A percentile compares a stretch with the other conserved stretches of the same genome.
These are phyloP conservation scores for Petrea volubilis DNA, from an alignment of 257 asterid species.

Conservation along the genomic window DNA sequence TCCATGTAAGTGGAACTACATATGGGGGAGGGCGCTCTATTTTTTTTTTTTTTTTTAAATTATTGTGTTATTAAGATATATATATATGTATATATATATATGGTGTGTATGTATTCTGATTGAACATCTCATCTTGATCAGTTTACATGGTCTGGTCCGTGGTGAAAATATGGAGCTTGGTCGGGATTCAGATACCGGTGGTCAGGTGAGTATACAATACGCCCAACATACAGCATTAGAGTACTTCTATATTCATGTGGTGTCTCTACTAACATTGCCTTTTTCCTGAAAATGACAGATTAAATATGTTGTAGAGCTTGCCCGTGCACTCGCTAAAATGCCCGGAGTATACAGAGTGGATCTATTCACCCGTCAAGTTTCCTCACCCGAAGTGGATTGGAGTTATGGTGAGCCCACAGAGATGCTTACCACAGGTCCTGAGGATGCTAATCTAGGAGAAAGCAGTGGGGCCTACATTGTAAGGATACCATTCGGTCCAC, in stretches of 20 bases:
- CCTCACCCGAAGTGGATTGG: slow-evolving; percentile 84
- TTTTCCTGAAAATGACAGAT: slow-evolving; percentile 43
- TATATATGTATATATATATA: too few relatives aligned
- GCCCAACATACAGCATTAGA: not conserved
- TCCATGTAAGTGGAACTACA: too few relatives aligned
- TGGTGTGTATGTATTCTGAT: slow-evolving; percentile 8
- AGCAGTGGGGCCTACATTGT: slow-evolving; percentile 80
- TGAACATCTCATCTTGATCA: slow-evolving; percentile 29
- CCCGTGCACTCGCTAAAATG: slow-evolving; percentile 77
- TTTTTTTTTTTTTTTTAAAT: too few relatives aligned
- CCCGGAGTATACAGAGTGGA: slow-evolving; percentile 83
- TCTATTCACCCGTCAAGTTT: slow-evolving; percentile 77
- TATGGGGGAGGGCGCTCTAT: too few relatives aligned
- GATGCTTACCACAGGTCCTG: slow-evolving; percentile 64
- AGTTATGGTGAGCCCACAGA: slow-evolving; percentile 85
- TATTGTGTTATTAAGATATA: slow-evolving; percentile 3
- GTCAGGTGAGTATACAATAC: slow-evolving; percentile 51
- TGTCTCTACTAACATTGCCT: not conserved
- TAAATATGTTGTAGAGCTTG: slow-evolving; percentile 79
- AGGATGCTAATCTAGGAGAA: slow-evolving; percentile 66
- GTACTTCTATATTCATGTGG: not conserved
- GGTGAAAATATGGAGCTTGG: slow-evolving; percentile 97
- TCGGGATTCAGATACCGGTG: slow-evolving; percentile 90
- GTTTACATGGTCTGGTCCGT: slow-evolving; percentile 83
- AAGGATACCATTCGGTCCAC: slow-evolving; percentile 82